Percentiles rank a stretch among this genome's conserved stretches.
These are phyloP conservation scores for Xylariomycetidae sp. DNA, from an alignment of 2,329 filamentous ascomycete species.

Conservation along the genomic window DNA sequence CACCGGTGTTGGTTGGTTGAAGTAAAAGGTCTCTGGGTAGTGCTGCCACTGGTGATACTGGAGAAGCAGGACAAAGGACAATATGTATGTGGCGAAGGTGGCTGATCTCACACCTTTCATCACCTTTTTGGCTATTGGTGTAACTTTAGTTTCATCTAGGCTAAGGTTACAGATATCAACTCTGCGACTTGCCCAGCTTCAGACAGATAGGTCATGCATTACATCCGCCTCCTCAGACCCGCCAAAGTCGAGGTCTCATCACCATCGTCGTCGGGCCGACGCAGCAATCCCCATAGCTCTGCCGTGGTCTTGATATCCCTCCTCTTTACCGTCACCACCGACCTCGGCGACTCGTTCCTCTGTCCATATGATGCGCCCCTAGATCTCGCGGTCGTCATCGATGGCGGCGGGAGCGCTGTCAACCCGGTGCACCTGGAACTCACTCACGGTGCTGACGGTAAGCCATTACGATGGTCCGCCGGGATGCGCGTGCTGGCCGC, in stretches of 20 bases:
- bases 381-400: constrained; percentile 33
- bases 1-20: too few relatives aligned
- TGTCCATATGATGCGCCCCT: constrained; percentile 38
- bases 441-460: too few relatives aligned
- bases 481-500: constrained; percentile 38
- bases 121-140: too few relatives aligned
- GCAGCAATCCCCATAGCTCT: constrained; percentile 6
- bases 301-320: constrained; percentile 26
- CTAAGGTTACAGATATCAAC: too few relatives aligned
- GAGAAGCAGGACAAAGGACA: too few relatives aligned
- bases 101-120: too few relatives aligned
- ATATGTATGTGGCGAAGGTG: too few relatives aligned
- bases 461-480: constrained; percentile 24
- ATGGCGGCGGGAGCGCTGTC: constrained; percentile 7
- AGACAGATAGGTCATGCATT: too few relatives aligned
- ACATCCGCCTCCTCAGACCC: constrained; percentile 49
- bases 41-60: too few relatives aligned
- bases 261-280: constrained; percentile 9
- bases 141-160: too few relatives aligned
- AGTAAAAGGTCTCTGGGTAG: too few relatives aligned
- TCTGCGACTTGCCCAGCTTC: too few relatives aligned
- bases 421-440: not conserved
- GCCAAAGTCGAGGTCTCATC: constrained; percentile 35
- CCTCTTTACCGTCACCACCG: constrained; percentile 52
- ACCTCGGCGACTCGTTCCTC: constrained; percentile 53